A percentile compares a stretch with the other conserved stretches of the same genome.
Conservation (phyloP, 306 rosid species). For the Hippophae tibetana region DNA sequence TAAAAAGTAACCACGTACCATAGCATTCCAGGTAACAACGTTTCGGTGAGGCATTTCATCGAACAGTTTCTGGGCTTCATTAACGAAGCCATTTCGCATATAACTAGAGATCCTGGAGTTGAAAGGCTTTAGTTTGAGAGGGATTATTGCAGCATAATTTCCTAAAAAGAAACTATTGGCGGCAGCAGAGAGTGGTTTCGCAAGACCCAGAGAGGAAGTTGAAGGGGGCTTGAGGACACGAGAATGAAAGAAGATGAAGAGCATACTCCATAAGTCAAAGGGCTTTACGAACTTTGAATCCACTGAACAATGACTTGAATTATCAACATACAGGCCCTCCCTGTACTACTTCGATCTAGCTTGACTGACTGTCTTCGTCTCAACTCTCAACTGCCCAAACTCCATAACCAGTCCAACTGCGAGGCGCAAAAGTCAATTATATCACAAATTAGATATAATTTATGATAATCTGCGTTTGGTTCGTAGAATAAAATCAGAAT, state of each 20-base stretch:
- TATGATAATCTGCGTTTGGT: too few species aligned
- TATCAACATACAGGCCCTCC: too few species aligned
- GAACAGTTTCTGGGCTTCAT: slow-evolving; percentile 39
- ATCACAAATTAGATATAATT: too few species aligned
- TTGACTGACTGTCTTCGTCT: too few species aligned
- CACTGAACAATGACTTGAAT: too few species aligned
- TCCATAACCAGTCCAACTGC: too few species aligned
- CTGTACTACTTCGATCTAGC: too few species aligned
- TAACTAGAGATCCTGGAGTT: slow-evolving; percentile 36
- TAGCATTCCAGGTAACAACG: slow-evolving; percentile 42
- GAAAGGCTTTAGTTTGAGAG: slow-evolving; percentile 27
- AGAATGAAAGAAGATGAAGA: slow-evolving; percentile 11
- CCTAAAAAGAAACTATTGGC: slow-evolving; percentile 2
- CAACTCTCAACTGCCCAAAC: too few species aligned
- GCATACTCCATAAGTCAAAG: slow-evolving; percentile 30
- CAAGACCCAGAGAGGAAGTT: slow-evolving; percentile 7
- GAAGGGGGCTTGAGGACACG: slow-evolving; percentile 19
- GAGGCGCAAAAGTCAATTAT: too few species aligned
- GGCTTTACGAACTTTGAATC: background rate
- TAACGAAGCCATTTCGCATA: slow-evolving; percentile 28
- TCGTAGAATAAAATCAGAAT: too few species aligned
- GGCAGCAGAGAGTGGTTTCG: slow-evolving; percentile 10
- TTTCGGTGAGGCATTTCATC: slow-evolving; percentile 36
- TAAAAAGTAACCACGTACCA: slow-evolving; percentile 36
- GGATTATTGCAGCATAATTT: background rate